Percentiles rank a stretch among this genome's conserved stretches.
These are phyloP conservation scores for Teratosphaeria nubilosa DNA, from an alignment of 2,329 filamentous ascomycete genomes.

Conservation along the genomic window DNA sequence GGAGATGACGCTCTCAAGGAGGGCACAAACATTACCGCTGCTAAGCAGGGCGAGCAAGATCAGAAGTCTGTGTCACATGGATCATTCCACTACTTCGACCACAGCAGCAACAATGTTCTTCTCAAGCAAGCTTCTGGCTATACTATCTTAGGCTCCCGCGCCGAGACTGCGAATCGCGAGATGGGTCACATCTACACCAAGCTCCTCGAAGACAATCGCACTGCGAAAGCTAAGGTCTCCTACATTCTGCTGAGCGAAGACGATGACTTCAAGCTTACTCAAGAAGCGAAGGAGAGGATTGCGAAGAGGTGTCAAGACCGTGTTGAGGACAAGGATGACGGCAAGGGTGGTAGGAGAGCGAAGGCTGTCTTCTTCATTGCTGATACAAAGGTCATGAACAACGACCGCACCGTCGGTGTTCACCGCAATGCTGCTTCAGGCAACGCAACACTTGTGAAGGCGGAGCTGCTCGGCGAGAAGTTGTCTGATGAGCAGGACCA, in stretches of 20 bases:
- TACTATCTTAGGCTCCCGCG: neutral
- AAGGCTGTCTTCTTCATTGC: neutral
- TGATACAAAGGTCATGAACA: neutral
- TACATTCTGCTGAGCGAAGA: neutral
- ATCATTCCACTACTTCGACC: neutral
- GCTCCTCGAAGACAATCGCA: neutral
- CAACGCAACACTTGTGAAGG: neutral
- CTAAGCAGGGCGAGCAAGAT: neutral
- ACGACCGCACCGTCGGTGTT: neutral
- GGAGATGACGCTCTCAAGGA: neutral
- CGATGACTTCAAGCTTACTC: neutral
- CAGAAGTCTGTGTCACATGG: neutral
- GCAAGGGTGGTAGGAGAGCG: neutral
- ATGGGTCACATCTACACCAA: neutral
- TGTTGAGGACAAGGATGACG: neutral
- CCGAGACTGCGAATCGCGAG: neutral
- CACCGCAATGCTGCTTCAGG: slow-evolving; percentile 1
- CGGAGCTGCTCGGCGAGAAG: neutral
- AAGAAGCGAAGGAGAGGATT: neutral
- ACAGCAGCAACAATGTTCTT: neutral
- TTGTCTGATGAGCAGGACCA: neutral
- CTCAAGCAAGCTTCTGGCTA: neutral
- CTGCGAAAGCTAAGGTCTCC: neutral
- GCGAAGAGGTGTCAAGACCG: neutral
- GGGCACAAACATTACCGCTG: neutral